Base-by-base conservation (phyloP, 257 asterid species). In the Primulina eburnea region DNA sequence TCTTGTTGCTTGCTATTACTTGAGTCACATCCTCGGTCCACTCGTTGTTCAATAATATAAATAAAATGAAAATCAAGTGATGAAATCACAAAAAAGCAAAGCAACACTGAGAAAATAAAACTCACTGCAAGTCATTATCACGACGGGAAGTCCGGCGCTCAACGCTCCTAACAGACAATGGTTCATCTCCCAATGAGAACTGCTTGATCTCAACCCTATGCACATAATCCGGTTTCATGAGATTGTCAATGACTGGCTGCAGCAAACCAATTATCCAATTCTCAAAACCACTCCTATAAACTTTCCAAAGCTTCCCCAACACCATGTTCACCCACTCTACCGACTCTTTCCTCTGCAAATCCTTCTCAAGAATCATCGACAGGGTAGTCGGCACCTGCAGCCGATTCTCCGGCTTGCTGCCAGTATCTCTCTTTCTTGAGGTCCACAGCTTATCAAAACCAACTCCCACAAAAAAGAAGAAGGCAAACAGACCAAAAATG, bases 311-410 rank as follows among this genome's bases (percentile, higher is more conserved):
- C 84, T 90, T 90, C 72, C 91, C 90, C 80, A 90, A 74, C 82
- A 90, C 97, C 97, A 90, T 90, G 63, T 90, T 90, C 40, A 90
- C 97, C 97, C 97, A 90, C 77, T 90, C 97, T 30, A 90, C 97
- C 3, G 95, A 88, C 62, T 90, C 97, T 64, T 90, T 90, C 85
- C 95, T 84, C 83, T 85, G 92, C 81, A 87, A 84, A 82, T 90
- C 96, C 82, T 83, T 90, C 77, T 90, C 95, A 61, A 90, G 87
- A 64, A 90, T 81, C 69, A 78, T 75, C 0, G 90, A 88, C 61
- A 86, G 77, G 66, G 72, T 83, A 16, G 81, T 71, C 29, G 95
- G 95, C 55, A 82, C 84, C 83, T 81, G 84, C 14, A 85, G 86
- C 93, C 85, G 81, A 38, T 81, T 78, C 53, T 82, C 85, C 6